Base-by-base conservation (phyloP, 768 basidiomycete genomes). In the Kwoniella pini region DNA sequence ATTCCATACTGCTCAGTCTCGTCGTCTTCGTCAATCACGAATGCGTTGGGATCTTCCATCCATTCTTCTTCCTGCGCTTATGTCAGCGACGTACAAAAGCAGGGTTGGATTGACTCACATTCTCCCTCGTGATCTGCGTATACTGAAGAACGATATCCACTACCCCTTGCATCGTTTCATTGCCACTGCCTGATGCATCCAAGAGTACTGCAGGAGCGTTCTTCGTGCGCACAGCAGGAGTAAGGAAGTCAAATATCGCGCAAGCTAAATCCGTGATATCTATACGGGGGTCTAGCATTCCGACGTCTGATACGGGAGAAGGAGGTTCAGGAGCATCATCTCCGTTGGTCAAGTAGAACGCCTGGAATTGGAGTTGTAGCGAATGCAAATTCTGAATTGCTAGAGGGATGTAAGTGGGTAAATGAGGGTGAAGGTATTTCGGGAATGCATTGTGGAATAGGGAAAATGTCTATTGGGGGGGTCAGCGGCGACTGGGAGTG, bases 11-110 rank as follows among this genome's bases (percentile, higher is more conserved):
- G 74, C 54, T 89, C 85, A 0, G 87, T 87, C 63, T 95, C 92
- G 62, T 97, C 95, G 54, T 96, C 91, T 71, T 97, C 94, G 73
- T 98, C 91, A 24, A 88, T 88, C 28, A 98, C 87, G 71, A 98
- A 98, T 2, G 88, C 85, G 67, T 98, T 97, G 3, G 90, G 86
- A 68, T 96, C 89, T 54, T 83, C 85, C 2, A 86, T 84, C 95
- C 95, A 98, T 15, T 85, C 88, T 28, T 93, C 91, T 73, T 93
- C 92, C 92, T 97, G 63, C 10, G 50, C 33, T 33, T 38, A 11
- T n/a, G 19, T 6, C n/a, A 38, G 7, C 33, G 7, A 48, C 11
- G 11, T 21, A 6, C 26, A 65, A 26, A 15, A 51, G 17, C 39
- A 21, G 19, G 10, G 2, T 5, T 22, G 15, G 15, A 17, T 15